Conservation (phyloP, 2,329 filamentous ascomycete species). For the Penicillium olsonii region DNA sequence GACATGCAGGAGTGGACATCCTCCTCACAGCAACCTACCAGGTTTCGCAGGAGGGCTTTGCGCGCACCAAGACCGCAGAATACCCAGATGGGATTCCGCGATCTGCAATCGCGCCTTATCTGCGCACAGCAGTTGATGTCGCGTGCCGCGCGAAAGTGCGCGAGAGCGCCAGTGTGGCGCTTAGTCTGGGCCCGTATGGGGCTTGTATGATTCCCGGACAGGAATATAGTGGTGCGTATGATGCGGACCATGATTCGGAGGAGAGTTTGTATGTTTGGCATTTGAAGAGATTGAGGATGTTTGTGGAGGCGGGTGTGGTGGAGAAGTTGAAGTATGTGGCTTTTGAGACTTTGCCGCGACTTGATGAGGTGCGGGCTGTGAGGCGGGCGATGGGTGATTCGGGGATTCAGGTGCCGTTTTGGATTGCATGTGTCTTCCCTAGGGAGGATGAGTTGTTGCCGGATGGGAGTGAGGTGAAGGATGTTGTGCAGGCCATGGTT, state of each 20-base stretch:
- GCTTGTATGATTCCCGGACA: conserved; percentile 64
- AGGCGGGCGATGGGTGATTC: conserved; percentile 31
- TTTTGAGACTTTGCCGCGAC: conserved; percentile 66
- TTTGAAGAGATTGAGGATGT: conserved; percentile 54
- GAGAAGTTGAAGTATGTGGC: conserved; percentile 57
- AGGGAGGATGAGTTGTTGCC: conserved; percentile 56
- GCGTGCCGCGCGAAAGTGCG: conserved; percentile 34
- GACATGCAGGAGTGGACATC: conserved; percentile 60
- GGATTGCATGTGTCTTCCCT: conserved; percentile 66
- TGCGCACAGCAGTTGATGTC: conserved; percentile 42
- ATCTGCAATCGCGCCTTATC: conserved; percentile 44
- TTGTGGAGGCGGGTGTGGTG: conserved; percentile 43
- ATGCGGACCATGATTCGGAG: conserved; percentile 48
- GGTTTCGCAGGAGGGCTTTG: conserved; percentile 59
- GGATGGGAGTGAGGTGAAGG: conserved; percentile 54
- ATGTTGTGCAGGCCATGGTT: conserved; percentile 46
- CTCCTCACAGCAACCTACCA: conserved; percentile 70
- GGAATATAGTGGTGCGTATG: conserved; percentile 66
- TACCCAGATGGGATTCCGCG: conserved; percentile 49
- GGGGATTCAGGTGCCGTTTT: conserved; percentile 47
- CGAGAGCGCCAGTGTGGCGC: conserved; percentile 39
- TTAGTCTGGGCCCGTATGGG: conserved; percentile 68
- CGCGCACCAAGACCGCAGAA: conserved; percentile 47
- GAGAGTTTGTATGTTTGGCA: conserved; percentile 60
- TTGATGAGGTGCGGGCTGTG: conserved; percentile 63